phyloP scores from a whole-genome alignment of 768 basidiomycete species.

The Austroboletus eburneus region DNA sequence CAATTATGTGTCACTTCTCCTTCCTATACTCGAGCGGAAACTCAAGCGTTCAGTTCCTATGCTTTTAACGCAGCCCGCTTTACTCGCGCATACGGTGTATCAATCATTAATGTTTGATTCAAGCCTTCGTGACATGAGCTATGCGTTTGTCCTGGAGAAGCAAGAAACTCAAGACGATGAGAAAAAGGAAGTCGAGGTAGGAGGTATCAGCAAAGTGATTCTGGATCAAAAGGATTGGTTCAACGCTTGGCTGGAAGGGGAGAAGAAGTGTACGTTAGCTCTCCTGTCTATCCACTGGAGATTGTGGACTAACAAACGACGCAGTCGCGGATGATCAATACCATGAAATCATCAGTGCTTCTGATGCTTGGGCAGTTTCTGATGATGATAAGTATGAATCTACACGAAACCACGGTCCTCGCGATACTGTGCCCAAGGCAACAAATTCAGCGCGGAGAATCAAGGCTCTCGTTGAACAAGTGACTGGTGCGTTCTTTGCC shows the following conservation, averaged over 20 bases:
- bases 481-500: conserved; percentile 59
- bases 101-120: conserved; percentile 88
- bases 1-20: conserved; percentile 76
- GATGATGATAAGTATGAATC: conserved; percentile 57
- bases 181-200: conserved; percentile 45
- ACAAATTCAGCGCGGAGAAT: conserved; percentile 83
- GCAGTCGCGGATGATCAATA: conserved; percentile 88
- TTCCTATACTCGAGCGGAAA: conserved; percentile 75
- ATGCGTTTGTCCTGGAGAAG: conserved; percentile 40
- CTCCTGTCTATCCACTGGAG: not conserved
- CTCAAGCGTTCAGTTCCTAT: conserved; percentile 68
- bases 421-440: conserved; percentile 48
- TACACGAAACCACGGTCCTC: conserved; percentile 18
- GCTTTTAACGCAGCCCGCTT: conserved; percentile 70
- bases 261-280: conserved; percentile 70
- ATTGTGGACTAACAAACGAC: not conserved
- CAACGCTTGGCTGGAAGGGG: conserved; percentile 83
- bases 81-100: conserved; percentile 94
- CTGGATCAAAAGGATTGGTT: conserved; percentile 88
- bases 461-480: conserved; percentile 84
- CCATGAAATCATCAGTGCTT: conserved; percentile 70
- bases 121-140: conserved; percentile 69
- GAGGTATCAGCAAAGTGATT: conserved; percentile 78
- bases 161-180: conserved; percentile 10
- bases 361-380: conserved; percentile 83